Base-by-base conservation (phyloP, 805 yeast species). In the Zygotorulaspora chibaensis region DNA sequence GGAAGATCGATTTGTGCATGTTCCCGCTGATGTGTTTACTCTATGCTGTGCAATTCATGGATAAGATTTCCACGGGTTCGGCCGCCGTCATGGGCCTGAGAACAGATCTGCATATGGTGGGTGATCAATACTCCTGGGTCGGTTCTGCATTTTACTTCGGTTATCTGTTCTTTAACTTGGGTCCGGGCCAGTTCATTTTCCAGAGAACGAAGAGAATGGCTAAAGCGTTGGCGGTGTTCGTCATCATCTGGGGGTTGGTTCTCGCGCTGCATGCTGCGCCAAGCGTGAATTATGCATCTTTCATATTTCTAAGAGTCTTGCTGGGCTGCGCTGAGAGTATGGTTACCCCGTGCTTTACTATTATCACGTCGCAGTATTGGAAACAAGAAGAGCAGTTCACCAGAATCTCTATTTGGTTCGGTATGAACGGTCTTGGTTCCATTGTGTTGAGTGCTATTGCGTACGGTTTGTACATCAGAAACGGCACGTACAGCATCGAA, bases 81-180 rank as follows among this genome's bases (percentile, higher is more conserved):
- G 79, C 82, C 1, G 72, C 81, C 5, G 72, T 80, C 31, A 69
- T 74, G 73, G 83, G 80, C 38, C 63, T 75, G 40, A 63, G 67
- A 51, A 59, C 55, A 8, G 81, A 71, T 47, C 61, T 71, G 52
- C 64, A 66, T 47, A 77, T 78, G 78, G 50, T 57, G 46, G 69
- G 70, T 29, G 47, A 56, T 28, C 62, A 70, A 57, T 74, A 77
- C 55, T 61, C 77, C 40, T 77, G 84, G 81, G 64, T 74, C 12
- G 78, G 83, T n/a, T 71, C 83, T 1, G 73, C 79, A 8, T 81
- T 81, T 53, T 81, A 80, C 56, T 59, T 84, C 33, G 90, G 89
- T 2, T 84, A 82, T 58, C 61, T 84, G 40, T 68, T 67, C 8
- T 81, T 79, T 56, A 82, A 79, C 53, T 63, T 75, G 44, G 59